Conservation (phyloP, 495 filamentous ascomycete species). For the Symbiotaphrina buchneri region DNA sequence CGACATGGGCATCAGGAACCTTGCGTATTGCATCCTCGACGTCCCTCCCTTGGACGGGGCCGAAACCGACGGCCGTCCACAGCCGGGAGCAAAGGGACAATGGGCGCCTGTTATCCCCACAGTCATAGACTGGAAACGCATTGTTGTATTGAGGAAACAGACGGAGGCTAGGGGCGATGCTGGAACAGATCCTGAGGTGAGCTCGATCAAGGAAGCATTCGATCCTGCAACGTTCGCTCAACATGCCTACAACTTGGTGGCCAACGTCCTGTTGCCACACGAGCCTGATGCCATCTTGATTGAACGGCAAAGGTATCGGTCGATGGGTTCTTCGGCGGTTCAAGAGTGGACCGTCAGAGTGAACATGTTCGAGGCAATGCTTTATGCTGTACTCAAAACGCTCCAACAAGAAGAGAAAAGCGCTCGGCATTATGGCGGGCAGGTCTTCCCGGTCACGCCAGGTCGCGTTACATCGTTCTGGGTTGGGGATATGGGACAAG, state of each 20-base stretch:
- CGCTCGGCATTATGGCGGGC: slow-evolving; percentile 11
- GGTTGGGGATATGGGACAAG: slow-evolving; percentile 4
- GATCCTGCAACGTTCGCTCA: slow-evolving; percentile 30
- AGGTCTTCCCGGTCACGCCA: slow-evolving; percentile 5
- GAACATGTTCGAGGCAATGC: slow-evolving; percentile 75
- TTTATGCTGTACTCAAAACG: slow-evolving; percentile 52
- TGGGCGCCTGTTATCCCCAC: slow-evolving; percentile 6
- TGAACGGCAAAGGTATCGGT: slow-evolving; percentile 76
- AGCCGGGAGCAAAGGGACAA: background rate
- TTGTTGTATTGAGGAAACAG: slow-evolving; percentile 8
- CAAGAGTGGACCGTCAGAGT: slow-evolving; percentile 83
- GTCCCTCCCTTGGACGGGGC: slow-evolving; percentile 12
- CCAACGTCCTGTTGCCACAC: slow-evolving; percentile 21
- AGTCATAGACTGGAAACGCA: slow-evolving; percentile 15
- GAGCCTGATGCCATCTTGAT: slow-evolving; percentile 58
- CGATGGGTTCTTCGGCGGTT: slow-evolving; percentile 34
- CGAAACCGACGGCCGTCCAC: too few species aligned
- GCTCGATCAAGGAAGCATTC: slow-evolving; percentile 19
- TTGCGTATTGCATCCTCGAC: slow-evolving; percentile 48
- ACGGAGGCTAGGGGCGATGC: background rate
- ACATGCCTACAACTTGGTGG: slow-evolving; percentile 39
- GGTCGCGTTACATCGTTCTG: slow-evolving; percentile 4
- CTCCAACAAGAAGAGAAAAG: slow-evolving; percentile 15
- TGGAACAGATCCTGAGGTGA: background rate
- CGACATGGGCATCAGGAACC: slow-evolving; percentile 71